A percentile compares a stretch with the other conserved stretches of the same genome.
Conservation (phyloP, 1,284 basidiomycete genomes). For the Bondarzewia mesenterica region DNA sequence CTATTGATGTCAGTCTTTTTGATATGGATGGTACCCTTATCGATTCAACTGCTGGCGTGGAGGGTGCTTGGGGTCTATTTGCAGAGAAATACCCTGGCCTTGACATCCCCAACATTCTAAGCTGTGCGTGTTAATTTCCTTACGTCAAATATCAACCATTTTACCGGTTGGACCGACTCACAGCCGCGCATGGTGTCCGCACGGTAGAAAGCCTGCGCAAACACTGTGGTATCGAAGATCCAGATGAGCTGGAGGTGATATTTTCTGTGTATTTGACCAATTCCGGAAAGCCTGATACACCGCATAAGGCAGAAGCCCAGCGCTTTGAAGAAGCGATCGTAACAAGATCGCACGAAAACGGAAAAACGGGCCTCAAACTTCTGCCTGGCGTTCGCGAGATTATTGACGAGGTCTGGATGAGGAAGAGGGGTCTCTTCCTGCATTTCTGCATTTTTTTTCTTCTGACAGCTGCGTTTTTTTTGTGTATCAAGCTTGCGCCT, state of each 20-base stretch:
- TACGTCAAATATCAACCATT: conserved; percentile 7
- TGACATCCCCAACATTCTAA: conserved; percentile 53
- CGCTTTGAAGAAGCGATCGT: conserved; percentile 67
- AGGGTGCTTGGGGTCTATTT: conserved; percentile 70
- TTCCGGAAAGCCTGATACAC: conserved; percentile 3
- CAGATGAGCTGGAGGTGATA: conserved; percentile 35
- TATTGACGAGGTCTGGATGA: conserved; percentile 44
- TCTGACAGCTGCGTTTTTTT: not conserved
- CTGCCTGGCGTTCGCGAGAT: conserved; percentile 54
- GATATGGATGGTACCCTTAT: conserved; percentile 79
- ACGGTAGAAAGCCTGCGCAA: conserved; percentile 72
- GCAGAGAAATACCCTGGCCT: conserved; percentile 53
- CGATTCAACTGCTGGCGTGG: conserved; percentile 64
- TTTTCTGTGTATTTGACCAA: not conserved
- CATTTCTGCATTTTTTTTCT: not conserved
- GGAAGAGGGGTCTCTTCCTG: too few species aligned
- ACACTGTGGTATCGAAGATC: conserved; percentile 64
- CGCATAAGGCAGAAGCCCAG: conserved; percentile 57
- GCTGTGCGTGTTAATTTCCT: conserved; percentile 32
- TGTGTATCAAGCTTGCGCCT: conserved; percentile 34
- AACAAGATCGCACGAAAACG: conserved; percentile 41
- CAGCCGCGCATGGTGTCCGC: conserved; percentile 78
- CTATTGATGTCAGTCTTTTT: conserved; percentile 40
- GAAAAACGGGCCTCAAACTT: conserved; percentile 47
- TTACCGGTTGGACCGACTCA: not conserved